Evolutionary conservation across 1,139 yeast genomes (phyloP), one percentile per base, ranked within the genome.

Genomic region (Diutina rugosa): DNA sequence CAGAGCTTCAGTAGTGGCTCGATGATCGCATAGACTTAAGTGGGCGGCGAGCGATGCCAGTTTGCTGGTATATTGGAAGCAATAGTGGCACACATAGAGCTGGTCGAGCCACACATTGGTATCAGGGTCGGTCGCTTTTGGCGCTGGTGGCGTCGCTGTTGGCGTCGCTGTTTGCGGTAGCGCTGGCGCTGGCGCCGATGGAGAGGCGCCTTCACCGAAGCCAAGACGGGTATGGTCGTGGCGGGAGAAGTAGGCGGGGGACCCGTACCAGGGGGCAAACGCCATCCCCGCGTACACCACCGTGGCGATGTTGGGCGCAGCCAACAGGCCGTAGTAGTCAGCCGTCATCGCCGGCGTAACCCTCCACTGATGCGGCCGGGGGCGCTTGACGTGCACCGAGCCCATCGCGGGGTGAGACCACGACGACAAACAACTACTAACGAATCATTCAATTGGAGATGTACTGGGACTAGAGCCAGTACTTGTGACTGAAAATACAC

Each of bases 261-360:
- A 86, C 1, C 95, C 95, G 67, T 87, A 90, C 96, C 96, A 89
- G 1, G 96, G 84, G 56, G 81, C 78, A 60, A 89, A 84, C 61
- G 80, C 79, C 62, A 76, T 77, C 52, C 75, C 73, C 1, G 96
- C 96, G 58, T 86, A 79, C 46, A 78, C 79, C 6, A 90, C 87
- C 47, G 77, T 68, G n/a, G 67, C 69, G 53, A 90, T 83, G 68
- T 89, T 90, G 32, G 87, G 78, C 55, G 69, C 67, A 52, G 80
- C 77, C 46, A 84, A 65, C 7, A 82, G 76, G 12, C 91, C 95
- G 63, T 86, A 86, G 56, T 61, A 49, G 28, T 49, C 53, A 21
- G 53, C 14, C 28, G 53, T 32, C 53, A 49, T 49, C 38, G 21
- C 51, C 29, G 29, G 26, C 26, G 46, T 44, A 44, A 1, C 16